Evolutionary conservation across 2,329 filamentous ascomycete genomes (phyloP).

Genomic region (Microcyclospora tardicrescens): DNA sequence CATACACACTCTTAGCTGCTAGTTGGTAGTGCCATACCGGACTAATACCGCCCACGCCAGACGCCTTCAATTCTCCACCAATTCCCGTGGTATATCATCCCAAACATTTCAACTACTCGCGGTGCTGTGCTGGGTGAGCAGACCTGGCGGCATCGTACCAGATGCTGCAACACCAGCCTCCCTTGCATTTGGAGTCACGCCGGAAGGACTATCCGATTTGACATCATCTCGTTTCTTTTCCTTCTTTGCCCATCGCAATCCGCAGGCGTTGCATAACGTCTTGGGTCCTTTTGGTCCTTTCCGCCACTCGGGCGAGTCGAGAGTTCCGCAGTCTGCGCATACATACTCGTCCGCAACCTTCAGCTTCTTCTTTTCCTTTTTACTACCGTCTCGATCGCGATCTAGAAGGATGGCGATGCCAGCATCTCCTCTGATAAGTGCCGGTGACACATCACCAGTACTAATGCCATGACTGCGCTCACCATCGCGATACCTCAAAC

Average conservation of each 20-base stretch:
- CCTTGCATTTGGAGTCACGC: too few relatives aligned
- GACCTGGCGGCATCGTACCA: too few relatives aligned
- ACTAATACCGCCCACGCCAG: too few relatives aligned
- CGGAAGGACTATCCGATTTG: conserved; percentile 10
- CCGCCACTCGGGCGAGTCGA: conserved; percentile 91
- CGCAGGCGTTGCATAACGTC: conserved; percentile 90
- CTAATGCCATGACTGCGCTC: conserved; percentile 81
- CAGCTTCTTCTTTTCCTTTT: conserved; percentile 80
- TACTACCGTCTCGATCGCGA: conserved; percentile 63
- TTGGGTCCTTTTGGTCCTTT: conserved; percentile 89
- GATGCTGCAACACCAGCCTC: too few relatives aligned
- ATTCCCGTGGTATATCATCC: too few relatives aligned
- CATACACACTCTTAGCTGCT: too few relatives aligned
- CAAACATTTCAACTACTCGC: too few relatives aligned
- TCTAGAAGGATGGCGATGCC: conserved; percentile 76
- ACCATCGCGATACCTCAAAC: conserved; percentile 73
- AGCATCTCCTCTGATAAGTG: conserved; percentile 70
- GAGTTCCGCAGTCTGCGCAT: conserved; percentile 86
- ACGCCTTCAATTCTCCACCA: too few relatives aligned
- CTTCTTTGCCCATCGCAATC: conserved; percentile 34
- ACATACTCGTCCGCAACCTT: conserved; percentile 80
- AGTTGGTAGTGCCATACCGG: too few relatives aligned
- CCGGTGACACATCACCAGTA: conserved; percentile 69
- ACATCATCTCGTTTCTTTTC: conserved; percentile 25
- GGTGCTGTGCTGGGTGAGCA: too few relatives aligned